These are phyloP conservation scores for Euclidium syriacum DNA, from an alignment of 345 rosid genomes.

Conservation along the genomic window DNA sequence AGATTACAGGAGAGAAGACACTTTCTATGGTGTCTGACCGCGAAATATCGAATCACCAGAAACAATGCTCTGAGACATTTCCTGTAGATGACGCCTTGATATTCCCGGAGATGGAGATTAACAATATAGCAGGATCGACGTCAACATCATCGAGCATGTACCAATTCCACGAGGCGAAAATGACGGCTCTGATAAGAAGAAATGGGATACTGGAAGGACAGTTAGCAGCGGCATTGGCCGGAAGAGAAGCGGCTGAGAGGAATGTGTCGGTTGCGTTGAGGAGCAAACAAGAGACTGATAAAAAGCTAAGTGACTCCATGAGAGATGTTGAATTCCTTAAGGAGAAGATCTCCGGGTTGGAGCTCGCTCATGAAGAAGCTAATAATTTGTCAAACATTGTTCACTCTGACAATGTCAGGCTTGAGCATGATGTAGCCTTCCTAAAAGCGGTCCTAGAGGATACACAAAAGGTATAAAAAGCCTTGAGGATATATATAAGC, in stretches of 20 bases:
- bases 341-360: constrained; percentile 73
- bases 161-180: constrained; percentile 71
- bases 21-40: constrained; percentile 36
- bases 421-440: constrained; percentile 96
- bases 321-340: constrained; percentile 86
- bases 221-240: constrained; percentile 58
- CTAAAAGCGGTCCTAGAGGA: constrained; percentile 94
- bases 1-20: constrained; percentile 45
- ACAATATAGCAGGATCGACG: constrained; percentile 21
- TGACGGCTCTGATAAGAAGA: constrained; percentile 61
- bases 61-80: constrained; percentile 37
- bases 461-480: constrained; percentile 69
- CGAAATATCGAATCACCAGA: constrained; percentile 35
- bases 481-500: not conserved
- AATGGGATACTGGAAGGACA: constrained; percentile 77
- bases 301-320: constrained; percentile 46
- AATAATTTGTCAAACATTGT: constrained; percentile 77
- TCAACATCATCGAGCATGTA: constrained; percentile 58
- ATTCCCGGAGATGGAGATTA: constrained; percentile 43
- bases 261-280: constrained; percentile 57
- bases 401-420: constrained; percentile 93
- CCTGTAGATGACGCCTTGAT: constrained; percentile 32
- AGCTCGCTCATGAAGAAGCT: constrained; percentile 87
- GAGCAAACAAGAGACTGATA: constrained; percentile 84
- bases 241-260: constrained; percentile 71